Conservation (phyloP, 768 basidiomycete genomes). For the Suillus hirtellus region DNA sequence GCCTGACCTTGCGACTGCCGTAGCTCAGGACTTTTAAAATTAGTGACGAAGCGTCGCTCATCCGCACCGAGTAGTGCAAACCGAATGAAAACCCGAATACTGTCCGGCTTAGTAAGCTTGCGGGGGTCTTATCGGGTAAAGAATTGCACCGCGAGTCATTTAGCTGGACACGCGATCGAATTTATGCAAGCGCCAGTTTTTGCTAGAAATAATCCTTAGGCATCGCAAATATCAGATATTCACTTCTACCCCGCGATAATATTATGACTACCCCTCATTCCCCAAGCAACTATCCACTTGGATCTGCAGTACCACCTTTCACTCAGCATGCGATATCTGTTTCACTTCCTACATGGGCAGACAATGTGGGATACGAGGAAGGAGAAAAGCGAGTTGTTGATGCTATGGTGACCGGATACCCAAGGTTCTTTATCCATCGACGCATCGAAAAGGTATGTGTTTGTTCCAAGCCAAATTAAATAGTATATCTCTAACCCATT, state of each 20-base stretch:
- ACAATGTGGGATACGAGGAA: constrained; percentile 91
- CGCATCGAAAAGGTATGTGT: constrained; percentile 76
- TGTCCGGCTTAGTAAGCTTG: too few relatives aligned
- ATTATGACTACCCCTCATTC: constrained; percentile 6
- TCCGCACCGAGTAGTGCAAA: too few relatives aligned
- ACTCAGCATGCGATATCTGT: constrained; percentile 91
- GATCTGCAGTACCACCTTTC: constrained; percentile 60
- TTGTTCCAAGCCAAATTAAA: background rate
- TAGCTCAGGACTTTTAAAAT: too few relatives aligned
- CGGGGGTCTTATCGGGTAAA: too few relatives aligned
- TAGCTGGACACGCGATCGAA: background rate
- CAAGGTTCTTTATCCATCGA: constrained; percentile 90
- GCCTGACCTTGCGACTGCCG: too few relatives aligned
- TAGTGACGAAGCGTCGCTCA: too few relatives aligned
- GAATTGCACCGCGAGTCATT: background rate
- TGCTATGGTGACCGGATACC: constrained; percentile 87
- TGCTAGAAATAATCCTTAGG: background rate
- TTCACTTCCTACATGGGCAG: constrained; percentile 90
- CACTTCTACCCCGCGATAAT: background rate
- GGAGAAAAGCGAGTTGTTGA: constrained; percentile 78
- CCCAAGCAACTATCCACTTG: constrained; percentile 33
- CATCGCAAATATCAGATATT: background rate
- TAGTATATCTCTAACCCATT: background rate
- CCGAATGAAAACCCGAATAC: too few relatives aligned
- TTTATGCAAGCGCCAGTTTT: background rate